phyloP scores from a whole-genome alignment of 75 land plant genomes.

The Pinus taeda region DNA sequence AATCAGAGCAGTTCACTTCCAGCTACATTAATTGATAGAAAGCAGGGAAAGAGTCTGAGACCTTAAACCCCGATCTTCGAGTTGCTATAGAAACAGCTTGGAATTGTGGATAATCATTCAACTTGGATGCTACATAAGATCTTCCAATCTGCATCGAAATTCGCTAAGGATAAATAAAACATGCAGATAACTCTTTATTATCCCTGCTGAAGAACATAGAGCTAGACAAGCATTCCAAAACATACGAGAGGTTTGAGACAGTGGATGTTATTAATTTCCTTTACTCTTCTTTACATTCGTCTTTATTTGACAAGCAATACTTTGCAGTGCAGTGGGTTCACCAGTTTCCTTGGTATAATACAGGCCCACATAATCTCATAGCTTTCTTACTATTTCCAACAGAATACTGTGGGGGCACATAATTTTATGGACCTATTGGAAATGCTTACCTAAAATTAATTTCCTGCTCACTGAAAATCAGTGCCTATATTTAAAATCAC shows the following conservation, averaged over 20 bases:
- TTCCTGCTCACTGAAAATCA: no score
- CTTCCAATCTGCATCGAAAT: conserved; percentile 31
- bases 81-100: conserved; percentile 32
- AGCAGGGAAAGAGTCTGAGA: neutral
- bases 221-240: neutral
- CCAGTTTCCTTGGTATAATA: no score
- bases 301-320: no score
- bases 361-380: no score
- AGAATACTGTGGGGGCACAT: no score
- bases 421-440: no score
- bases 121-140: conserved; percentile 26
- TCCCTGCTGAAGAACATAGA: neutral
- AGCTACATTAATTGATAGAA: neutral
- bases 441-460: no score
- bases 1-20: neutral
- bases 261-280: neutral
- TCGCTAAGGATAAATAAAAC: neutral
- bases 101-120: conserved; percentile 41
- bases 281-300: neutral
- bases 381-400: no score
- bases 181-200: neutral
- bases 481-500: no score
- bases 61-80: conserved; percentile 39
- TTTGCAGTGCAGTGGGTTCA: no score
- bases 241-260: neutral